A percentile compares a stretch with the other conserved stretches of the same genome.
Evolutionary conservation across 345 rosid species (phyloP).

Genomic region (Gossypium longicalyx): DNA sequence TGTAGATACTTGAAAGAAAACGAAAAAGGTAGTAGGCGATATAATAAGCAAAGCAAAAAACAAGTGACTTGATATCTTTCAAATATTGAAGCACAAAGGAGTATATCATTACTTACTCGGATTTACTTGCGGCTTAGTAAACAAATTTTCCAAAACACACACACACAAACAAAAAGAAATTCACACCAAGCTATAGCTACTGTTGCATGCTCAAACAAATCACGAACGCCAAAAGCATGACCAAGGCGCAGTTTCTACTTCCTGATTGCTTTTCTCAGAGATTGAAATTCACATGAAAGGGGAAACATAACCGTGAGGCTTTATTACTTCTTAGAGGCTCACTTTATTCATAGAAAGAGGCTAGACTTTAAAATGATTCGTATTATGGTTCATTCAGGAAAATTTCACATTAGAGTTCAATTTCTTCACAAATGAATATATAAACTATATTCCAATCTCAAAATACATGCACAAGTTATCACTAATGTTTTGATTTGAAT

Average conservation of each 20-base stretch:
- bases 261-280: background rate
- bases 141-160: background rate
- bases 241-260: background rate
- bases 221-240: background rate
- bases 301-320: no score
- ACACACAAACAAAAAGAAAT: background rate
- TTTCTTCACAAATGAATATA: background rate
- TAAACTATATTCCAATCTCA: background rate
- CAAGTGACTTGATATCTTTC: background rate
- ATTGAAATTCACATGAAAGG: background rate
- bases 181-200: background rate
- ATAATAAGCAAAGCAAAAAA: background rate
- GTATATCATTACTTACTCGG: background rate
- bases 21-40: background rate
- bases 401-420: background rate
- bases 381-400: background rate
- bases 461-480: no score
- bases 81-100: background rate
- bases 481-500: background rate
- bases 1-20: background rate
- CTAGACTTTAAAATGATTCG: background rate
- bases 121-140: background rate
- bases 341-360: background rate
- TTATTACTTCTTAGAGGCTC: background rate
- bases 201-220: background rate